Evolutionary conservation across 208 protist genomes (phyloP), one percentile per base, ranked within the genome.

Genomic region (Wallacemonas sp.): DNA sequence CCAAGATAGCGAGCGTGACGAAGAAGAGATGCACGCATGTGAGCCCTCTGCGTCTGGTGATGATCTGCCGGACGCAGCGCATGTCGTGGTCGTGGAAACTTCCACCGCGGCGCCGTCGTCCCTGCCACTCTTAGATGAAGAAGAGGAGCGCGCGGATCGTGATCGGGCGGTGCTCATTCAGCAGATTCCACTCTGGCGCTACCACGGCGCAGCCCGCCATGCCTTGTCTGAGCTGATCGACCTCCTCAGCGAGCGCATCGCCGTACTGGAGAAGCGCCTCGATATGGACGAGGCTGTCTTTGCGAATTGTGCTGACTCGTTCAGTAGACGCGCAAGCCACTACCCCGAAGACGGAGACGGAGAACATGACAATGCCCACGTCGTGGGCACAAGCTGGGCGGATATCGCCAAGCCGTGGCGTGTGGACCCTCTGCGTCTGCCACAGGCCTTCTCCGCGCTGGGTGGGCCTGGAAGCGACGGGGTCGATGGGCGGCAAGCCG

Each of bases 131-230:
- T 59, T 80, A 0, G 41, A 39, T 1, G 59, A 59, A 1, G 45
- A 34, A 5, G 27, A 75, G 27, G 70, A 80, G 27, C 62, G 42
- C 28, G 51, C 24, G 38, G 72, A 82, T 47, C 42, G 74, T n/a
- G 54, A 26, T 51, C 64, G 62, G 30, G 59, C 80, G 19, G 14
- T 85, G 28, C 58, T 89, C 45, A 53, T 68, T 34, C 76, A 79
- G 33, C 59, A 49, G 21, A 75, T 83, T 4, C 86, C 85, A 1
- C 41, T 73, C 21, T 91, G 85, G 85, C 75, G 75, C 24, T 79
- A 70, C 39, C 69, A 65, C 41, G 81, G 79, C 21, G 78, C 75
- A 0, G 81, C 70, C 2, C 53, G 68, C 14, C 58, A 71, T 39
- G 58, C 75, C 24, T 45, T 80, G 21, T 64, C 22, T 14, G 79